Percentiles rank a stretch among this genome's conserved stretches.
phyloP scores from a whole-genome alignment of 2,329 filamentous ascomycete species.

The Verticillium albo-atrum region DNA sequence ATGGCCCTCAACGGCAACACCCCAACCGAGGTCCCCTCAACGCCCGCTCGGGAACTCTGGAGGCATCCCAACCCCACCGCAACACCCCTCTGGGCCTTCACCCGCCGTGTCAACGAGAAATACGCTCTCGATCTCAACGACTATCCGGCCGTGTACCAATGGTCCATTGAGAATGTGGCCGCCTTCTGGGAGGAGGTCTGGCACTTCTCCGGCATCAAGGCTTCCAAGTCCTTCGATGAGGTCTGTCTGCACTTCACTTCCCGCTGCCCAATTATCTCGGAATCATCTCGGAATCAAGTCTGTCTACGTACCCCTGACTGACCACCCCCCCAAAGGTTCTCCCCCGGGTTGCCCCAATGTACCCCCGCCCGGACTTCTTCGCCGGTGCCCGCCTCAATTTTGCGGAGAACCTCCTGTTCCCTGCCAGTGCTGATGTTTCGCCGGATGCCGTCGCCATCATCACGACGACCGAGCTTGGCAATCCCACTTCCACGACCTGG shows the following conservation, averaged over 20 bases:
- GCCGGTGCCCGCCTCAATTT: slow-evolving; percentile 78
- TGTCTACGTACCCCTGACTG: background rate
- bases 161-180: slow-evolving; percentile 74
- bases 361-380: slow-evolving; percentile 85
- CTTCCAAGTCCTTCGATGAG: slow-evolving; percentile 57
- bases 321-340: slow-evolving; percentile 57
- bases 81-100: slow-evolving; percentile 70
- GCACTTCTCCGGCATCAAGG: slow-evolving; percentile 73
- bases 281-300: background rate
- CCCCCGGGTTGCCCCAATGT: slow-evolving; percentile 65
- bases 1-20: background rate
- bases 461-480: slow-evolving; percentile 69
- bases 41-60: slow-evolving; percentile 56
- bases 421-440: slow-evolving; percentile 50
- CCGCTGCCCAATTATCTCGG: background rate
- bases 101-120: slow-evolving; percentile 63
- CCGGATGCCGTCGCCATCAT: slow-evolving; percentile 67
- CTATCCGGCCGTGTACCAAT: slow-evolving; percentile 75
- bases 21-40: background rate
- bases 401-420: slow-evolving; percentile 89
- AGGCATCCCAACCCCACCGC: slow-evolving; percentile 60
- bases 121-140: slow-evolving; percentile 57
- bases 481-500: slow-evolving; percentile 63
- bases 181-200: slow-evolving; percentile 84
- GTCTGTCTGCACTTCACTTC: slow-evolving; percentile 37